Conservation (phyloP, 2,329 filamentous ascomycete genomes). For the Hypomyces perniciosus region DNA sequence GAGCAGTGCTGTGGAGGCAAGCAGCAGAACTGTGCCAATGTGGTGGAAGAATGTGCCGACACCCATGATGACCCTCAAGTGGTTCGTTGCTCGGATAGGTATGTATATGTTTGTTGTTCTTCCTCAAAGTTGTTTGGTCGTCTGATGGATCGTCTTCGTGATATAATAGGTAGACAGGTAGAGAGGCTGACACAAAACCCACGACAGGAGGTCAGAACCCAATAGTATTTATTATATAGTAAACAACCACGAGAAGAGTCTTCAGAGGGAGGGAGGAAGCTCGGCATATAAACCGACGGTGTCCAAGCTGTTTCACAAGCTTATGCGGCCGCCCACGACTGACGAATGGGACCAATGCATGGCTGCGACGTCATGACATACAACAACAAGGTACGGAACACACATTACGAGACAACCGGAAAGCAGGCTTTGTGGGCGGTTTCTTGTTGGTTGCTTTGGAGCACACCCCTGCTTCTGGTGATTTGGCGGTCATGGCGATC, state of each 20-base stretch:
- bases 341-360: background rate
- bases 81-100: conserved; percentile 1
- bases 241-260: background rate
- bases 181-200: too few relatives aligned
- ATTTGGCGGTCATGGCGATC: too few relatives aligned
- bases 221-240: background rate
- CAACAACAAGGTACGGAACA: background rate
- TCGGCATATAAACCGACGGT: conserved; percentile 13
- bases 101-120: too few relatives aligned
- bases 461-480: too few relatives aligned
- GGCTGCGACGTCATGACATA: conserved; percentile 14
- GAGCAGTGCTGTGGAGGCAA: conserved; percentile 49
- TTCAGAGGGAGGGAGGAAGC: background rate
- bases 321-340: conserved; percentile 9
- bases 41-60: conserved; percentile 47
- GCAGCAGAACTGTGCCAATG: conserved; percentile 52
- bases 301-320: conserved; percentile 10
- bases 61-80: conserved; percentile 34
- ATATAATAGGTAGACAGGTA: too few relatives aligned
- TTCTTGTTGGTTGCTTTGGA: too few relatives aligned
- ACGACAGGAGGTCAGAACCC: background rate
- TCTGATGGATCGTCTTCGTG: too few relatives aligned
- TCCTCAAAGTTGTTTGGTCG: too few relatives aligned
- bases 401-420: too few relatives aligned
- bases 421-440: background rate